phyloP scores from a whole-genome alignment of 495 filamentous ascomycete species.

The Penicillium bovifimosum region DNA sequence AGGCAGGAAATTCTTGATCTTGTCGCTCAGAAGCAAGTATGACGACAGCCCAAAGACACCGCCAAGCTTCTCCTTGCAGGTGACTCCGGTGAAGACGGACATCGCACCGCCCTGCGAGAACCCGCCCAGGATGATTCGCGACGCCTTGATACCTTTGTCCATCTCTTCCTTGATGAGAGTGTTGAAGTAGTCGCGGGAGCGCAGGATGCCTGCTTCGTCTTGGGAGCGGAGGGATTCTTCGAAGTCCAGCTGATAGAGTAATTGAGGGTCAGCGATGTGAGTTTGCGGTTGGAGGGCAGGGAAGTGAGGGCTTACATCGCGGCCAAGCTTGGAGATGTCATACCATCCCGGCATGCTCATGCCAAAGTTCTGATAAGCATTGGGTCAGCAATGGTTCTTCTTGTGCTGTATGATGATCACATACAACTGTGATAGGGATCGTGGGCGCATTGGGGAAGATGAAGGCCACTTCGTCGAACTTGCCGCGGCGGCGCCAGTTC shows the following conservation, averaged over 20 bases:
- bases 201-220: slow-evolving; percentile 76
- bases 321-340: slow-evolving; percentile 63
- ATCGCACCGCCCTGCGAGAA: slow-evolving; percentile 61
- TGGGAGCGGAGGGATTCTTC: slow-evolving; percentile 50
- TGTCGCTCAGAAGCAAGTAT: slow-evolving; percentile 71
- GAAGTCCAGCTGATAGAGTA: slow-evolving; percentile 31
- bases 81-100: slow-evolving; percentile 62
- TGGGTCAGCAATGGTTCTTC: not conserved
- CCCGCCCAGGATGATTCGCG: slow-evolving; percentile 76
- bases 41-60: slow-evolving; percentile 83
- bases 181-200: slow-evolving; percentile 70
- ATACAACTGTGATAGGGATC: slow-evolving; percentile 83
- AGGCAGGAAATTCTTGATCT: slow-evolving; percentile 60
- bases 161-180: slow-evolving; percentile 76
- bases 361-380: slow-evolving; percentile 57
- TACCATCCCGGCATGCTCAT: slow-evolving; percentile 92
- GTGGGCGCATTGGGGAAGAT: slow-evolving; percentile 88
- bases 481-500: slow-evolving; percentile 78
- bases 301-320: slow-evolving; percentile 32
- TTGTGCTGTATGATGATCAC: slow-evolving; percentile 14
- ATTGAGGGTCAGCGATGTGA: not conserved
- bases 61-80: slow-evolving; percentile 66
- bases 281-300: not conserved
- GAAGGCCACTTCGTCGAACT: slow-evolving; percentile 86
- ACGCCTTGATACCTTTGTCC: slow-evolving; percentile 71